Evolutionary conservation across 164 flowering plant species (phyloP), one percentile per base, ranked within the genome.

Genomic region (Platanus orientalis): DNA sequence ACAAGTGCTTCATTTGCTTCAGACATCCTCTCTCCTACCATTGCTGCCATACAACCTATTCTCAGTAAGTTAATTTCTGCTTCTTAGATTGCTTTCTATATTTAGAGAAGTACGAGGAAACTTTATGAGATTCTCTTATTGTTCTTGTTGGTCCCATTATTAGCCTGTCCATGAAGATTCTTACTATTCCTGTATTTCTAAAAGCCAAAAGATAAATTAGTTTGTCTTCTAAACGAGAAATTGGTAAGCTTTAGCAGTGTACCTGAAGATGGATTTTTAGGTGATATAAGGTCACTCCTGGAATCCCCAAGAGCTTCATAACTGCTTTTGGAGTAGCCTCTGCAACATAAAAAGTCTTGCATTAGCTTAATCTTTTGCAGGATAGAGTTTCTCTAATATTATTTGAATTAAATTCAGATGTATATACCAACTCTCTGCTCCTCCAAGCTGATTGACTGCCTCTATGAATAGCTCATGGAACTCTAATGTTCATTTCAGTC

Each of bases 251-350:
- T n/a, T n/a, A n/a, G n/a, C n/a, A n/a, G n/a, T n/a, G n/a, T n/a
- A n/a, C n/a, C n/a, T n/a, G n/a, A n/a, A n/a, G n/a, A 72, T 92
- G 98, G 75, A 96, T 92, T 77, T 92, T 92, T 40, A 92, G 78
- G 69, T 92, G 98, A 81, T 92, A 92, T 48, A 92, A 79, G 17
- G 98, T 92, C 48, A 92, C 89, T 58, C 96, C 98, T 19, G 90
- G 88, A 77, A 92, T 85, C 53, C 96, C 98, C 98, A 92, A 88
- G 21, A 88, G 84, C 73, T 87, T 92, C n/a, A n/a, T n/a, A n/a
- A n/a, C n/a, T n/a, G n/a, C n/a, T n/a, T n/a, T n/a, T n/a, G n/a
- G n/a, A n/a, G n/a, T n/a, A n/a, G n/a, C n/a, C n/a, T n/a, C n/a
- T n/a, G n/a, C n/a, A n/a, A n/a, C n/a, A n/a, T n/a, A 72, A 17